Evolutionary conservation across 306 rosid species (phyloP), one percentile per base, ranked within the genome.

Genomic region (Carpinus fangiana): DNA sequence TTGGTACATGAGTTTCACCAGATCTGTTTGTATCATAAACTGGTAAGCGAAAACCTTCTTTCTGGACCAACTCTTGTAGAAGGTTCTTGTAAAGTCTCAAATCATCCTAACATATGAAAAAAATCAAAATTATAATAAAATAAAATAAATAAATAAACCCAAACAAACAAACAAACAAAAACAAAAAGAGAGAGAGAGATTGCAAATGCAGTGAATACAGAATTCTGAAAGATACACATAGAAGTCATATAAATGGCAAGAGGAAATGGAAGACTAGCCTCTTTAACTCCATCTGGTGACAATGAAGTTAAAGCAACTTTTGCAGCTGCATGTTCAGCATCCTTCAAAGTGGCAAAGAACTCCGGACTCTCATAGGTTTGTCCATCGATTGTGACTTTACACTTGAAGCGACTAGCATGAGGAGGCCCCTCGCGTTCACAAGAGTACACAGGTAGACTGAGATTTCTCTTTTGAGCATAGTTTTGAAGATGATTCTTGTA

Each of bases 291-390:
- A 38, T 51, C 73, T 18, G 87, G 86, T 34, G 82, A 74, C 52
- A 93, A 82, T 13, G 94, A 86, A 78, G 53, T 47, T 66, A 95
- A 78, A 80, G 99, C 99, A 73, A 79, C 73, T 86, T 85, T 87
- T 55, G 99, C 99, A 74, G 90, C 97, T 38, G 97, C 96, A 85
- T 90, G 84, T 71, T 95, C 98, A 67, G 99, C 99, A 67, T 90
- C 97, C 93, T 93, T 95, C 61, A 88, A 36, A 34, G 90, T 87
- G 55, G 86, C 45, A 61, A 76, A 85, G 79, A 80, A 90, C 11
- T 83, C 88, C 46, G 78, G 81, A 84, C 94, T 83, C 86, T 79
- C 89, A 67, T 70, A 95, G 1, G 88, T 87, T 28, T 82, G 85
- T 84, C 89, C 97, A 73, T 76, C 89, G 61, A 95, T 34, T 50